phyloP scores from a whole-genome alignment of 371 early-diverging fungal genomes.

The Mortierella sp. region DNA sequence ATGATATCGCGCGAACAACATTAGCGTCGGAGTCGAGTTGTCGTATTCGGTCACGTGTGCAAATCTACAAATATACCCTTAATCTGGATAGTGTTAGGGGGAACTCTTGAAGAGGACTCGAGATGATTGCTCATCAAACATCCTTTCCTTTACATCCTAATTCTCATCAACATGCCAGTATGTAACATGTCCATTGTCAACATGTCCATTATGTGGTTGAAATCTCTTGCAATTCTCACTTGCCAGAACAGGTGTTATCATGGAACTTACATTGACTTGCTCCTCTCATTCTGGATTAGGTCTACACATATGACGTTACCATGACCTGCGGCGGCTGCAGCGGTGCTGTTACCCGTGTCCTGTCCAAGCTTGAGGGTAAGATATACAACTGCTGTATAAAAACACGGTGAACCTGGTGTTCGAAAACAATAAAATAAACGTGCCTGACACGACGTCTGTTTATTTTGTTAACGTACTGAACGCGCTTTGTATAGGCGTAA shows the following conservation, averaged over 20 bases:
- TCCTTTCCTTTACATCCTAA: neutral
- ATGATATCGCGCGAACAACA: no score
- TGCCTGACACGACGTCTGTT: no score
- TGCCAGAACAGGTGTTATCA: no score
- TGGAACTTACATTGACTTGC: neutral
- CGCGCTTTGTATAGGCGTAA: constrained; percentile 57
- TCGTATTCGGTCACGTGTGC: no score
- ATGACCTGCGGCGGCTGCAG: constrained; percentile 91
- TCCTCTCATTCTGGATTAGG: constrained; percentile 6
- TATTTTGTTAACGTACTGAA: neutral
- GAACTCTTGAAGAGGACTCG: no score
- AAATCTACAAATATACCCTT: no score
- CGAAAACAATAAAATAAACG: no score
- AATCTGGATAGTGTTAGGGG: no score
- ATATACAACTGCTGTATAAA: neutral
- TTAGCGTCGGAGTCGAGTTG: no score
- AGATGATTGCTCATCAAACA: neutral
- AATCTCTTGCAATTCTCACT: no score
- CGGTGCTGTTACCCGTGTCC: constrained; percentile 79
- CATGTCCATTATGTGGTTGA: no score
- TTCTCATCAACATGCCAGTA: constrained; percentile 28
- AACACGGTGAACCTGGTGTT: no score
- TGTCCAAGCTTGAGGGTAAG: constrained; percentile 70
- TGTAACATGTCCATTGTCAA: neutral
- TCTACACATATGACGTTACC: constrained; percentile 80